phyloP scores from a whole-genome alignment of 495 filamentous ascomycete species.

The Penicillium turbatum region DNA sequence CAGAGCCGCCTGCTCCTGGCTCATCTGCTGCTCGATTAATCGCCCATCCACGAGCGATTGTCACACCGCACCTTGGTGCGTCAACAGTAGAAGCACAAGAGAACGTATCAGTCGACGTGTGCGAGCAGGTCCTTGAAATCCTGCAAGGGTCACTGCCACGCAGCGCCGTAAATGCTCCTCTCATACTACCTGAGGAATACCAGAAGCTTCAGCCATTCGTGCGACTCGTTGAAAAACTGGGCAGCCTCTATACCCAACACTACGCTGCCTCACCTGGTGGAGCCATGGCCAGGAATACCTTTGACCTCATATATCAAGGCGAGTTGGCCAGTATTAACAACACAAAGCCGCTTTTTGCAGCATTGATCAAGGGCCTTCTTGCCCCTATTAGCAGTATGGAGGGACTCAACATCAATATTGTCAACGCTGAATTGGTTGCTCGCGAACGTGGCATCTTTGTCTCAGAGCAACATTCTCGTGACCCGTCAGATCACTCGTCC shows the following conservation, averaged over 20 bases:
- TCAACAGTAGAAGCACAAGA: conserved; percentile 74
- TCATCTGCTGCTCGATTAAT: conserved; percentile 52
- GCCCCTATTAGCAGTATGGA: conserved; percentile 53
- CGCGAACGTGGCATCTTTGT: conserved; percentile 65
- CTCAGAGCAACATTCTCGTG: conserved; percentile 57
- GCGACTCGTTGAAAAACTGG: conserved; percentile 63
- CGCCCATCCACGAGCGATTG: conserved; percentile 59
- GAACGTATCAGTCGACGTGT: conserved; percentile 70
- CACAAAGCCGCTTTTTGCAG: conserved; percentile 66
- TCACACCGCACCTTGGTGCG: conserved; percentile 69
- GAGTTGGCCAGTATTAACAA: conserved; percentile 57
- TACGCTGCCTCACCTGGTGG: conserved; percentile 38
- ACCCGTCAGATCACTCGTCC: conserved; percentile 40
- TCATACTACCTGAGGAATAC: conserved; percentile 71
- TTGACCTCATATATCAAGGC: conserved; percentile 67
- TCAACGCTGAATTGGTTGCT: conserved; percentile 65
- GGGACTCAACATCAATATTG: conserved; percentile 66
- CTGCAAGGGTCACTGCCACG: conserved; percentile 61
- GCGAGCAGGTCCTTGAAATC: conserved; percentile 66
- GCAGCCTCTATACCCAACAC: conserved; percentile 65
- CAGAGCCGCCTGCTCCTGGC: conserved; percentile 54
- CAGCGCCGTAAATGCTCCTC: conserved; percentile 65
- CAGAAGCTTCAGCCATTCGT: conserved; percentile 66
- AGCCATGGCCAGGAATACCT: conserved; percentile 48
- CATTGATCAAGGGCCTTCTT: conserved; percentile 63